phyloP scores from a whole-genome alignment of 2,329 filamentous ascomycete genomes.

The Aspergillus fischeri region DNA sequence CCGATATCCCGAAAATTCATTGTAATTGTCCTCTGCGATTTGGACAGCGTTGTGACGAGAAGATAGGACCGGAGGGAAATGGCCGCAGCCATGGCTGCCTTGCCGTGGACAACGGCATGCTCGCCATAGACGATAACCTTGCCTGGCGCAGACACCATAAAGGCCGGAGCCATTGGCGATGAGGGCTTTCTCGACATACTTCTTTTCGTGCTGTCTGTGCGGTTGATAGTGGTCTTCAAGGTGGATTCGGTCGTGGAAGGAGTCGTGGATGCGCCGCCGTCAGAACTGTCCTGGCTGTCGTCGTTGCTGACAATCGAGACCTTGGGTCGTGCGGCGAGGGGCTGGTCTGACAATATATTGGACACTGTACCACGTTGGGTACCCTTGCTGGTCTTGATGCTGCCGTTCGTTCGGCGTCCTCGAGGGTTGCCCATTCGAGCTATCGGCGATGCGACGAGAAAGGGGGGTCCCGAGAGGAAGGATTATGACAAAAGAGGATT shows the following conservation, averaged over 20 bases:
- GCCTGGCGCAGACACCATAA: slow-evolving; percentile 96
- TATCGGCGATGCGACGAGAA: neutral
- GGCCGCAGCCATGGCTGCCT: slow-evolving; percentile 90
- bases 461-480: slow-evolving; percentile 12
- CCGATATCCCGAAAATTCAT: slow-evolving; percentile 89
- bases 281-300: slow-evolving; percentile 26
- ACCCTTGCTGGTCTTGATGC: slow-evolving; percentile 20
- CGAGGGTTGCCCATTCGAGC: slow-evolving; percentile 17
- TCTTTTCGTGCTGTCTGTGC: slow-evolving; percentile 8
- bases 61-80: slow-evolving; percentile 96
- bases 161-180: slow-evolving; percentile 71
- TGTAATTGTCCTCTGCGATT: slow-evolving; percentile 82
- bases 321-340: slow-evolving; percentile 17
- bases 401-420: slow-evolving; percentile 29
- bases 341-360: slow-evolving; percentile 21
- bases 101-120: slow-evolving; percentile 95
- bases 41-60: slow-evolving; percentile 88
- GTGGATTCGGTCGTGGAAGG: slow-evolving; percentile 22
- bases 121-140: slow-evolving; percentile 99
- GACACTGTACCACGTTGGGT: slow-evolving; percentile 26
- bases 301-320: slow-evolving; percentile 15
- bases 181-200: slow-evolving; percentile 38
- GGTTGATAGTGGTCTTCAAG: slow-evolving; percentile 4
- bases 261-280: slow-evolving; percentile 23
- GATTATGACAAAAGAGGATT: neutral